These are phyloP conservation scores for Cicer chorassanicum DNA, from an alignment of 306 rosid species.

Conservation along the genomic window DNA sequence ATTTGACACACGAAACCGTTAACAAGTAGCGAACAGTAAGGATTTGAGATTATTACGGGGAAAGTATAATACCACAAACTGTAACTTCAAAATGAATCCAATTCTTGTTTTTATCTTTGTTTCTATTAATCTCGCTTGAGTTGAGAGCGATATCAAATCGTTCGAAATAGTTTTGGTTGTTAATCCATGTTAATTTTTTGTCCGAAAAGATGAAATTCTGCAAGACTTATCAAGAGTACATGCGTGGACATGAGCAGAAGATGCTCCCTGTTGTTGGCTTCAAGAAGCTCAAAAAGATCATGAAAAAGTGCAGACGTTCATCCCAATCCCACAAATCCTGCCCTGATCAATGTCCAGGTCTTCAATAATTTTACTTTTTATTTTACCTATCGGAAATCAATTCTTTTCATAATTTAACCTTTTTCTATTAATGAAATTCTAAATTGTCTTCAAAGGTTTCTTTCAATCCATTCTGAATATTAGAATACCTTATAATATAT, in stretches of 20 bases:
- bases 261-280: conserved; percentile 76
- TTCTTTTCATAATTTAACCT: too few relatives aligned
- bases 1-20: too few relatives aligned
- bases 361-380: too few relatives aligned
- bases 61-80: too few relatives aligned
- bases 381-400: too few relatives aligned
- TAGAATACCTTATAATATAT: background rate
- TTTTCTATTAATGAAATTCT: too few relatives aligned
- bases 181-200: background rate
- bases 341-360: conserved; percentile 70
- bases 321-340: conserved; percentile 52
- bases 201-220: conserved; percentile 78
- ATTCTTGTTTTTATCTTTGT: too few relatives aligned
- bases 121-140: too few relatives aligned
- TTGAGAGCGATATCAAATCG: background rate
- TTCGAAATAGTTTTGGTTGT: background rate
- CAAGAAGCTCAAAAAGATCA: conserved; percentile 82
- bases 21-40: background rate
- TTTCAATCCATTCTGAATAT: background rate
- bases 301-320: conserved; percentile 67
- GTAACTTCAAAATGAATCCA: too few relatives aligned
- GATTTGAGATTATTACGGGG: background rate
- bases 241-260: conserved; percentile 64
- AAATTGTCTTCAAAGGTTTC: too few relatives aligned
- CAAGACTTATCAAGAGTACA: conserved; percentile 76